Conservation (phyloP, 2,329 filamentous ascomycete genomes). For the Onygena corvina region DNA sequence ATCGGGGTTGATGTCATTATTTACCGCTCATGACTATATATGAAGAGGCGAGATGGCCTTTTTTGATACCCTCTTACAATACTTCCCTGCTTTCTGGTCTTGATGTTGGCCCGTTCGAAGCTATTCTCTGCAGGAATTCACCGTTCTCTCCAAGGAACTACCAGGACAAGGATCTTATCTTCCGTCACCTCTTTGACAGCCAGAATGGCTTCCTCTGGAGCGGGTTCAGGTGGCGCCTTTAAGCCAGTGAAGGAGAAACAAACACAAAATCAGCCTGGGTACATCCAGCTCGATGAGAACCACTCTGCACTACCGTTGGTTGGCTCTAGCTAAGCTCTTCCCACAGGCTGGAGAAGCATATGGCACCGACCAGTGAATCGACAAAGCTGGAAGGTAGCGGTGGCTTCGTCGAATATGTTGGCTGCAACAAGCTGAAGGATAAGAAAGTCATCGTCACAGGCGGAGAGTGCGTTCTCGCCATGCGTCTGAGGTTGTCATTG, state of each 20-base stretch:
- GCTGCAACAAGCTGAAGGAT: slow-evolving; percentile 40
- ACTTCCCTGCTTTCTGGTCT: neutral
- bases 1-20: neutral
- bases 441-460: slow-evolving; percentile 45
- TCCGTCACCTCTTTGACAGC: too few species aligned
- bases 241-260: slow-evolving; percentile 11
- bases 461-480: slow-evolving; percentile 38
- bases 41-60: neutral
- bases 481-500: neutral
- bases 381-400: slow-evolving; percentile 24
- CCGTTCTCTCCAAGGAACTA: neutral
- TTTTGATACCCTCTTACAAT: neutral
- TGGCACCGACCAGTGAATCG: slow-evolving; percentile 25
- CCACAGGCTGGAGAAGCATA: slow-evolving; percentile 15
- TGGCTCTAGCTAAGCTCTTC: neutral
- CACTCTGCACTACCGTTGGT: neutral
- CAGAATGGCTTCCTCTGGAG: slow-evolving; percentile 14
- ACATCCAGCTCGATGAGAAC: neutral
- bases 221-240: slow-evolving; percentile 12
- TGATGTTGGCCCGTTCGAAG: neutral
- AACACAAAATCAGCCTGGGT: slow-evolving; percentile 13
- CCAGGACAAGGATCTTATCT: neutral
- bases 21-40: neutral
- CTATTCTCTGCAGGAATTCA: neutral
- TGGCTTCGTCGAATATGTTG: slow-evolving; percentile 29